These are phyloP conservation scores for Knoxia roxburghii DNA, from an alignment of 257 asterid species.

Conservation along the genomic window DNA sequence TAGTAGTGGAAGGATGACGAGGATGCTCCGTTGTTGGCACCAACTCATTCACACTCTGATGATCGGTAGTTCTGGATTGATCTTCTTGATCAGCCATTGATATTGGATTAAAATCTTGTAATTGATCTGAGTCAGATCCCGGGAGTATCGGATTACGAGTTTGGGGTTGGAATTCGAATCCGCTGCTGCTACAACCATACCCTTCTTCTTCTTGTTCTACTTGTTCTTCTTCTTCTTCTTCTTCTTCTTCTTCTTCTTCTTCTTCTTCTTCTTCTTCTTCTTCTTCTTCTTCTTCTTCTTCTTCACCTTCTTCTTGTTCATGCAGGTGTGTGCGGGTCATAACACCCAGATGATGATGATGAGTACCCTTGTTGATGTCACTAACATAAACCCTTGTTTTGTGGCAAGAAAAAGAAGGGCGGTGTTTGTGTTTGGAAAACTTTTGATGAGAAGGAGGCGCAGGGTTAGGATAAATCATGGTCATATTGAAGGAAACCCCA, in stretches of 20 bases:
- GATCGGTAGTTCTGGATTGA: constrained; percentile 28
- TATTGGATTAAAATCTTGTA: not conserved
- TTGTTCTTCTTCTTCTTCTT: too few species aligned
- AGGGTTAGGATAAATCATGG: constrained; percentile 46
- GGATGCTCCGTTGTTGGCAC: constrained; percentile 16
- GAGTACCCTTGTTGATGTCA: not conserved
- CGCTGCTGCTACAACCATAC: constrained; percentile 23
- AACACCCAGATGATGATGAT: too few species aligned
- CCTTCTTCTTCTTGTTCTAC: constrained; percentile 14
- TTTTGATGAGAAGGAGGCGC: constrained; percentile 10
- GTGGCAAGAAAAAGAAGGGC: constrained; percentile 15
- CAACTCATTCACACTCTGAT: not conserved
- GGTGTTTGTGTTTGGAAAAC: constrained; percentile 26
- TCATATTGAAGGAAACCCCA: constrained; percentile 44
- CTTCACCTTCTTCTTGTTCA: too few species aligned
- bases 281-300: too few species aligned
- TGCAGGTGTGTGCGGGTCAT: too few species aligned
- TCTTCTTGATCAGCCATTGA: constrained; percentile 48
- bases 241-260: too few species aligned
- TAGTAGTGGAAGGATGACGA: constrained; percentile 29
- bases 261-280: too few species aligned
- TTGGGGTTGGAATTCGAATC: not conserved
- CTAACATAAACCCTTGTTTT: constrained; percentile 10
- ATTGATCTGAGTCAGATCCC: constrained; percentile 26
- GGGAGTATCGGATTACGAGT: constrained; percentile 4